phyloP scores from a whole-genome alignment of 768 basidiomycete genomes.

The Tubosaeta sp. region DNA sequence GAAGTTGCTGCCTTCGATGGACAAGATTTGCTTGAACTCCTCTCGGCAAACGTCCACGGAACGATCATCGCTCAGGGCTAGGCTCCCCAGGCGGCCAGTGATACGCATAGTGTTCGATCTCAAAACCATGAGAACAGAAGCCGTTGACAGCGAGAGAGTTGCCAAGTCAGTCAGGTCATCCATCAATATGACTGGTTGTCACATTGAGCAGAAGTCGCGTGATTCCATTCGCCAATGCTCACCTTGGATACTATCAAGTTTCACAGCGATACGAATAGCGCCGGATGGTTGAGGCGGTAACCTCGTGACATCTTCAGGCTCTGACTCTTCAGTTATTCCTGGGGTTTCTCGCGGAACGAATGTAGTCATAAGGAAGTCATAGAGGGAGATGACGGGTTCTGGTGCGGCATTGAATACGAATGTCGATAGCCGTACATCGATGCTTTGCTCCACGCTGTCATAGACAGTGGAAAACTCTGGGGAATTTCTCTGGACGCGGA shows the following conservation, averaged over 20 bases:
- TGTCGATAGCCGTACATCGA: conserved; percentile 86
- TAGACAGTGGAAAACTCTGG: conserved; percentile 78
- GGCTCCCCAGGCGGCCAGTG: conserved; percentile 75
- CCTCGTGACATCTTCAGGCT: conserved; percentile 1
- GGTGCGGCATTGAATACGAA: conserved; percentile 86
- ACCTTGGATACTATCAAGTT: conserved; percentile 84
- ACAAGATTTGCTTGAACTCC: conserved; percentile 80
- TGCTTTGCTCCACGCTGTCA: conserved; percentile 83
- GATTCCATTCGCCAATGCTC: conserved; percentile 15
- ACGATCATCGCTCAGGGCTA: conserved; percentile 77
- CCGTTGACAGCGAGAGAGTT: conserved; percentile 86
- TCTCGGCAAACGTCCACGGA: conserved; percentile 45
- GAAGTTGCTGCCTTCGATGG: conserved; percentile 91
- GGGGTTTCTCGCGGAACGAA: conserved; percentile 57
- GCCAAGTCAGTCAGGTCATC: conserved; percentile 69
- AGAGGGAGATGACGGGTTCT: conserved; percentile 84
- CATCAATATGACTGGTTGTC: conserved; percentile 63
- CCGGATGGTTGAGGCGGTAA: conserved; percentile 26
- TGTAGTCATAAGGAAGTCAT: conserved; percentile 97
- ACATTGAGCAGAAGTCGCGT: conserved; percentile 8
- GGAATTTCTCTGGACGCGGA: conserved; percentile 74
- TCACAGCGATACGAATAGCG: conserved; percentile 78
- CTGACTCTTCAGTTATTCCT: conserved; percentile 5
- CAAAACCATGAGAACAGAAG: conserved; percentile 76
- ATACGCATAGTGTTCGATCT: conserved; percentile 70